phyloP scores from a whole-genome alignment of 768 basidiomycete genomes.

The Tubosaeta brunneosetosa region DNA sequence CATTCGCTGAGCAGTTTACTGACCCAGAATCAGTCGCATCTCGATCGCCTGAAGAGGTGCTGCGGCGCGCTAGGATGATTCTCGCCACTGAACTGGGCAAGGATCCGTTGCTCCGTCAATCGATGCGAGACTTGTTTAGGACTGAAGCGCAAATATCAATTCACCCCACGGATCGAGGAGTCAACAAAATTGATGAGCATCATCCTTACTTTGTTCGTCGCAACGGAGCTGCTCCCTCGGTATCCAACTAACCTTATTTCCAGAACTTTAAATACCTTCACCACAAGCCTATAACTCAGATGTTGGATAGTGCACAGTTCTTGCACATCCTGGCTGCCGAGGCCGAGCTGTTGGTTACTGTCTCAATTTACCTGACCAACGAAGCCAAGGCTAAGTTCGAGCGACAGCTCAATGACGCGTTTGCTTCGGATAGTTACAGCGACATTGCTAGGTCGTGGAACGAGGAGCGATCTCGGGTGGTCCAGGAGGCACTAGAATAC shows the following conservation, averaged over 20 bases:
- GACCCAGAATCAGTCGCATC: constrained; percentile 61
- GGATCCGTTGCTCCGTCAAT: constrained; percentile 81
- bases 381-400: constrained; percentile 65
- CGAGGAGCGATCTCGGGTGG: constrained; percentile 69
- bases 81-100: constrained; percentile 87
- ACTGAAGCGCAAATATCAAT: constrained; percentile 73
- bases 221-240: not conserved
- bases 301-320: constrained; percentile 75
- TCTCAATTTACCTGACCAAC: constrained; percentile 62
- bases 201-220: constrained; percentile 65
- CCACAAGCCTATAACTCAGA: constrained; percentile 67
- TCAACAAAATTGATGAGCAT: constrained; percentile 68
- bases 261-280: constrained; percentile 94
- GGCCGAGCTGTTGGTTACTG: constrained; percentile 77
- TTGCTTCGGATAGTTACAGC: constrained; percentile 78
- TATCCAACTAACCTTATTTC: not conserved
- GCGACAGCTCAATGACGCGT: constrained; percentile 71
- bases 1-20: constrained; percentile 82
- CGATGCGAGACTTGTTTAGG: constrained; percentile 72
- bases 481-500: constrained; percentile 74
- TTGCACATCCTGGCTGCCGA: constrained; percentile 90
- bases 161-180: constrained; percentile 82
- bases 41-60: constrained; percentile 59
- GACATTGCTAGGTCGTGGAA: constrained; percentile 92
- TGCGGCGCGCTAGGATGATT: constrained; percentile 75